A percentile compares a stretch with the other conserved stretches of the same genome.
Evolutionary conservation across 768 basidiomycete species (phyloP).

Genomic region (Mycena amicta): DNA sequence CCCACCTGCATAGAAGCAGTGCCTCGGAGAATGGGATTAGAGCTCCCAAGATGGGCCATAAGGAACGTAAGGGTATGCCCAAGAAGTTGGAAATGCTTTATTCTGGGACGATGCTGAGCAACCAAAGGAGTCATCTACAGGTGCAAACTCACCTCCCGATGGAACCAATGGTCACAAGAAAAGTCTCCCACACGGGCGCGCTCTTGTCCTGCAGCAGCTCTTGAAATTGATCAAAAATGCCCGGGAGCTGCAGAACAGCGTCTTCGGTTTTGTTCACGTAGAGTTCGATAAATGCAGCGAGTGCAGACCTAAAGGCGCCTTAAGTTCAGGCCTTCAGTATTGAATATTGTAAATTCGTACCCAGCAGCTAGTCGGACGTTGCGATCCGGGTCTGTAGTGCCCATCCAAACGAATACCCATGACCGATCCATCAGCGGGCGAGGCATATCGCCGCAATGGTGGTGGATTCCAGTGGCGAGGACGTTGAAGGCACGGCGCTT

Average conservation of each 20-base stretch:
- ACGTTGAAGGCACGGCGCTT: conserved; percentile 46
- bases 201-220: conserved; percentile 49
- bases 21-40: conserved; percentile 71
- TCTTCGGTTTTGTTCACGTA: conserved; percentile 38
- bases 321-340: too few relatives aligned
- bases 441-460: conserved; percentile 30
- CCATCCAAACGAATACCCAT: conserved; percentile 23
- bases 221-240: conserved; percentile 49
- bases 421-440: background rate
- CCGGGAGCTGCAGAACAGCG: conserved; percentile 31
- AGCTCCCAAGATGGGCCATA: conserved; percentile 65
- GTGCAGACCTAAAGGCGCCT: conserved; percentile 45
- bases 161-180: conserved; percentile 60
- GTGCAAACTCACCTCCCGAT: conserved; percentile 54
- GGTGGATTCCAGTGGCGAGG: conserved; percentile 44
- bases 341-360: conserved; percentile 43
- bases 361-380: conserved; percentile 68
- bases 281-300: conserved; percentile 50
- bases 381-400: conserved; percentile 57
- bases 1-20: conserved; percentile 66
- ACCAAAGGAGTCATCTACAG: too few relatives aligned
- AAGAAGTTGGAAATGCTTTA: conserved; percentile 52
- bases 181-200: conserved; percentile 60
- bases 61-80: conserved; percentile 63
- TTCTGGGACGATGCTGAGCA: too few relatives aligned